Conservation (phyloP, 805 yeast genomes). For the Monosporozyma solicola region DNA sequence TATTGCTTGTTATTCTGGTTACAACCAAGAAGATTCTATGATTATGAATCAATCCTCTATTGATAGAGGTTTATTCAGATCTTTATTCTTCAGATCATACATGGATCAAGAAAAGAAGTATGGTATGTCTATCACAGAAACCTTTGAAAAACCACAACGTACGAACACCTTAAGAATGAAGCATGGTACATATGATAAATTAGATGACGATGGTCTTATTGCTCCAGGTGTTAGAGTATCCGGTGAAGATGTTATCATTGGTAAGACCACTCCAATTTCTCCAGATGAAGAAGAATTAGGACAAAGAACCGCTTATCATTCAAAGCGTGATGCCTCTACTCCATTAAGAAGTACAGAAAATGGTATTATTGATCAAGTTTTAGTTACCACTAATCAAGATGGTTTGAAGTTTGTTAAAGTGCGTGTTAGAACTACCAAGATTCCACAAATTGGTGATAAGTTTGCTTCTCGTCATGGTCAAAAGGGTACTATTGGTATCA, state of each 20-base stretch:
- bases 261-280: conserved; percentile 98
- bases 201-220: conserved; percentile 96
- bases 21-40: conserved; percentile 99
- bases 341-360: conserved; percentile 94
- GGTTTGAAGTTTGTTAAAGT: conserved; percentile 97
- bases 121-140: conserved; percentile 97
- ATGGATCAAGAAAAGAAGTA: conserved; percentile 98
- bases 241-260: conserved; percentile 97
- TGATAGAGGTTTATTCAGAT: conserved; percentile 93
- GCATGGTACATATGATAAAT: conserved; percentile 95
- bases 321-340: conserved; percentile 97
- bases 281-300: conserved; percentile 98
- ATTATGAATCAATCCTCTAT: conserved; percentile 98
- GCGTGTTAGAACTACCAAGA: conserved; percentile 96
- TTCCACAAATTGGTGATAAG: conserved; percentile 98
- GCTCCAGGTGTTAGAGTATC: conserved; percentile 98
- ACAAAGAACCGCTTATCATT: conserved; percentile 95
- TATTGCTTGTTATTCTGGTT: conserved; percentile 95
- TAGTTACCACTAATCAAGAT: conserved; percentile 94
- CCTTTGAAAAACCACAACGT: conserved; percentile 93
- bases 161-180: conserved; percentile 91
- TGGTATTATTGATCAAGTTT: conserved; percentile 97
- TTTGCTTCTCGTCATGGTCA: conserved; percentile 99
- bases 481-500: conserved; percentile 99
- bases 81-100: conserved; percentile 91